These are phyloP conservation scores for Suillus paluster DNA, from an alignment of 768 basidiomycete species.

Conservation along the genomic window DNA sequence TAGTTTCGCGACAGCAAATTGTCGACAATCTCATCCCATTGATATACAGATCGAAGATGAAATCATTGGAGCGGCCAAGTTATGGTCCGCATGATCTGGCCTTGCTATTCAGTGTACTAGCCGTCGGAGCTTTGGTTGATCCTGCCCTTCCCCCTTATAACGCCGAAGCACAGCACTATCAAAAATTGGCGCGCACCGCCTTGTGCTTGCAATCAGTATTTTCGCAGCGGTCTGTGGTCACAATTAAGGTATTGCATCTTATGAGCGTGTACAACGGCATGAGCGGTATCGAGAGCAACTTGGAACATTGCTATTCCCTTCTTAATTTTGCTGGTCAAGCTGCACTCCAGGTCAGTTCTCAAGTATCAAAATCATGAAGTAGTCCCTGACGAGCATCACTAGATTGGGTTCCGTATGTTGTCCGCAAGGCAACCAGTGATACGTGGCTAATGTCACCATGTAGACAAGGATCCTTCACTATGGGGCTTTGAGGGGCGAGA, in stretches of 20 bases:
- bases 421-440: neutral
- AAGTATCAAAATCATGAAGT: neutral
- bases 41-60: conserved; percentile 38
- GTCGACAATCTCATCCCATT: conserved; percentile 49
- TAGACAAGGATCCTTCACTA: conserved; percentile 54
- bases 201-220: conserved; percentile 50
- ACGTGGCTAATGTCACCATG: conserved; percentile 13
- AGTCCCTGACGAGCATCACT: neutral
- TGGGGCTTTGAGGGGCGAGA: conserved; percentile 56
- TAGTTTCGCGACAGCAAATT: conserved; percentile 50
- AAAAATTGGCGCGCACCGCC: conserved; percentile 50
- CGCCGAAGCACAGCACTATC: conserved; percentile 57
- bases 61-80: neutral
- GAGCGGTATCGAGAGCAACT: conserved; percentile 54
- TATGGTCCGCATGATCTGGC: conserved; percentile 58
- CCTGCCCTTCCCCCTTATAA: conserved; percentile 49
- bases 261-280: conserved; percentile 60
- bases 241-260: conserved; percentile 53
- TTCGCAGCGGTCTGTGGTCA: conserved; percentile 48
- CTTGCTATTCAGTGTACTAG: conserved; percentile 49
- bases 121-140: conserved; percentile 54
- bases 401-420: conserved; percentile 21
- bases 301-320: conserved; percentile 50
- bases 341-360: conserved; percentile 47
- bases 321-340: conserved; percentile 53